Percentiles rank a stretch among this genome's conserved stretches.
Evolutionary conservation across 1,284 basidiomycete species (phyloP).

Genomic region (Ceratobasidium sp.): DNA sequence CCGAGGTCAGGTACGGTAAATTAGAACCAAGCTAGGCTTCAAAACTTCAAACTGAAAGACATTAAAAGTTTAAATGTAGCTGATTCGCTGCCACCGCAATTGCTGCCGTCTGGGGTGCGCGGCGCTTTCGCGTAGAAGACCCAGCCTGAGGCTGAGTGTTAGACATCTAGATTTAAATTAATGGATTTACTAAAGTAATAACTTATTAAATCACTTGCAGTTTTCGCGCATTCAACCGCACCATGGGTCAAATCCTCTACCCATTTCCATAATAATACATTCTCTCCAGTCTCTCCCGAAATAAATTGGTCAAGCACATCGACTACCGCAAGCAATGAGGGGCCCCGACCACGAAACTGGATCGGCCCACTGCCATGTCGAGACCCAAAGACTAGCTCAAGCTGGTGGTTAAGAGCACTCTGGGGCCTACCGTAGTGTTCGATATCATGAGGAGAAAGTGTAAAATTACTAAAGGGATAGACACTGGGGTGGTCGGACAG

Average conservation of each 20-base stretch:
- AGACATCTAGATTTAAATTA: too few relatives aligned
- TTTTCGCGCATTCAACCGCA: background rate
- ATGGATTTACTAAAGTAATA: too few relatives aligned
- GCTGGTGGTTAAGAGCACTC: background rate
- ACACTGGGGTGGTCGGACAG: background rate
- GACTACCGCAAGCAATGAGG: constrained; percentile 1
- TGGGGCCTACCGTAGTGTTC: background rate
- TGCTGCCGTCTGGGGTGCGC: too few relatives aligned
- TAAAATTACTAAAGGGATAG: background rate
- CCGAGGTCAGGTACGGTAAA: too few relatives aligned
- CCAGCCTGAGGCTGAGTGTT: too few relatives aligned
- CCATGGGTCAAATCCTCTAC: constrained; percentile 6
- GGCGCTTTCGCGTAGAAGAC: too few relatives aligned
- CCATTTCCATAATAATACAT: constrained; percentile 18
- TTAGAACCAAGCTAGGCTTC: too few relatives aligned
- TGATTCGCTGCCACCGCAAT: too few relatives aligned
- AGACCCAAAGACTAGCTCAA: constrained; percentile 3
- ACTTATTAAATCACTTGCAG: background rate
- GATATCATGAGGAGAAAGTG: background rate
- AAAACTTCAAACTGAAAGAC: too few relatives aligned
- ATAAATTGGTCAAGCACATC: constrained; percentile 1
- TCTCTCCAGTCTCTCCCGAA: constrained; percentile 12
- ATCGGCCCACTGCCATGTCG: background rate
- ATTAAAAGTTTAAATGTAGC: too few relatives aligned
- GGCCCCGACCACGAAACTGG: background rate